Evolutionary conservation across 305 asterid genomes (phyloP).

Genomic region (Fraxinus nigra): DNA sequence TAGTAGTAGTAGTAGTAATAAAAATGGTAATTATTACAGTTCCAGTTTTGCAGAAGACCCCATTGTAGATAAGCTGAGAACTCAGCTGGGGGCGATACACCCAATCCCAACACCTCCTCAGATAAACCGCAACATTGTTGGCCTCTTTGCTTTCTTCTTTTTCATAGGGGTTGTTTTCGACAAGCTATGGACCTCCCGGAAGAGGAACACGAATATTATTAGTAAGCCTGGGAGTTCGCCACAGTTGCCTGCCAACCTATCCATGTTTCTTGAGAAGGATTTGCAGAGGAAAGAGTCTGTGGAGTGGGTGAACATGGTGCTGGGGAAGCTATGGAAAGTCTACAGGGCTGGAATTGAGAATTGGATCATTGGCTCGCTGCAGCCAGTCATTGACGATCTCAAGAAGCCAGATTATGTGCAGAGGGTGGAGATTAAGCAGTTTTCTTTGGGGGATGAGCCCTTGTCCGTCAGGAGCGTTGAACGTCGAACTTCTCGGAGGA

Average conservation of each 20-base stretch:
- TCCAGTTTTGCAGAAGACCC: constrained; percentile 56
- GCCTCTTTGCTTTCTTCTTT: constrained; percentile 82
- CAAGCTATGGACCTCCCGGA: constrained; percentile 79
- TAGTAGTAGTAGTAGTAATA: constrained; percentile 14
- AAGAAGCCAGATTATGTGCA: constrained; percentile 89
- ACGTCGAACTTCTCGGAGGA: constrained; percentile 84
- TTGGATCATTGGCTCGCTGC: constrained; percentile 84
- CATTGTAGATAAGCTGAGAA: constrained; percentile 63
- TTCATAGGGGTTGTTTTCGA: constrained; percentile 88
- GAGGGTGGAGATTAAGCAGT: constrained; percentile 94
- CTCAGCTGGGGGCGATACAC: constrained; percentile 67
- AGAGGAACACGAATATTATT: constrained; percentile 31
- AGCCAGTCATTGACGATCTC: constrained; percentile 90
- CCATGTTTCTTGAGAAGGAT: constrained; percentile 79
- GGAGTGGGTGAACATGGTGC: constrained; percentile 98
- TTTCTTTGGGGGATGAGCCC: constrained; percentile 88
- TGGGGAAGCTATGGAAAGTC: constrained; percentile 96
- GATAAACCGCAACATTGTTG: constrained; percentile 55
- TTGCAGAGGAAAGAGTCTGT: constrained; percentile 94
- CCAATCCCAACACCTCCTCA: constrained; percentile 77
- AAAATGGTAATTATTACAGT: constrained; percentile 36
- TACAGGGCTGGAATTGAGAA: constrained; percentile 79
- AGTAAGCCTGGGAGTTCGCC: constrained; percentile 47
- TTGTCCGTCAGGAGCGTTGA: constrained; percentile 92
- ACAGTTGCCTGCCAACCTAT: constrained; percentile 59